Conservation (phyloP, 495 filamentous ascomycete genomes). For the Talaromyces thailandensis region DNA sequence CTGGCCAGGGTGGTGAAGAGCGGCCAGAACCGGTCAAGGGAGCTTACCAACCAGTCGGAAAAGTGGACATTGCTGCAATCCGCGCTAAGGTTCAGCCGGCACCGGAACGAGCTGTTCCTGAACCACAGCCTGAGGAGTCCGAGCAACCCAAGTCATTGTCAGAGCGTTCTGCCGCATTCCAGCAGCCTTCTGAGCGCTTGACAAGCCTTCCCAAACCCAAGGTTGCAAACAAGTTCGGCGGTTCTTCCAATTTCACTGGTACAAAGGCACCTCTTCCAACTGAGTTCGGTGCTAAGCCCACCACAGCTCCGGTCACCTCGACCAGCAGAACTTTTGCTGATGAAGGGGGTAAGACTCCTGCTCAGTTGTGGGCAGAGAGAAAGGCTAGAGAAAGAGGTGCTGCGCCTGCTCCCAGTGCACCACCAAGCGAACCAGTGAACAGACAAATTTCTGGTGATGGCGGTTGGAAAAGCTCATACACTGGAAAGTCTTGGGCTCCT, state of each 20-base stretch:
- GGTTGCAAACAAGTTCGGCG: slow-evolving; percentile 76
- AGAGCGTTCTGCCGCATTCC: slow-evolving; percentile 59
- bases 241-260: slow-evolving; percentile 60
- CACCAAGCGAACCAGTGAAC: slow-evolving; percentile 36
- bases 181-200: slow-evolving; percentile 61
- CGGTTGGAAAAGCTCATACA: slow-evolving; percentile 85
- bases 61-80: slow-evolving; percentile 92
- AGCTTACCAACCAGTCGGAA: slow-evolving; percentile 84
- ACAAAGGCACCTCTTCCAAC: slow-evolving; percentile 81
- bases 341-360: slow-evolving; percentile 89
- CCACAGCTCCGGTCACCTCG: slow-evolving; percentile 55
- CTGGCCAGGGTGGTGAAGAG: slow-evolving; percentile 53
- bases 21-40: slow-evolving; percentile 79
- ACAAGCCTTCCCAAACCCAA: slow-evolving; percentile 90
- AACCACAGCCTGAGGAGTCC: slow-evolving; percentile 27
- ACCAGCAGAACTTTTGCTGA: slow-evolving; percentile 92
- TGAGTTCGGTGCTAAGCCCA: slow-evolving; percentile 43
- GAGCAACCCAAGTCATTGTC: slow-evolving; percentile 41
- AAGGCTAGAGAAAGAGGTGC: slow-evolving; percentile 68
- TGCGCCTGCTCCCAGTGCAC: slow-evolving; percentile 20
- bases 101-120: slow-evolving; percentile 30
- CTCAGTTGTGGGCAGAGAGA: slow-evolving; percentile 94
- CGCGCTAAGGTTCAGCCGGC: slow-evolving; percentile 68
- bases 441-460: slow-evolving; percentile 60
- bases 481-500: slow-evolving; percentile 79